Evolutionary conservation across 2,329 filamentous ascomycete species (phyloP), one percentile per base, ranked within the genome.

Genomic region (Sclerotinia trifoliorum): DNA sequence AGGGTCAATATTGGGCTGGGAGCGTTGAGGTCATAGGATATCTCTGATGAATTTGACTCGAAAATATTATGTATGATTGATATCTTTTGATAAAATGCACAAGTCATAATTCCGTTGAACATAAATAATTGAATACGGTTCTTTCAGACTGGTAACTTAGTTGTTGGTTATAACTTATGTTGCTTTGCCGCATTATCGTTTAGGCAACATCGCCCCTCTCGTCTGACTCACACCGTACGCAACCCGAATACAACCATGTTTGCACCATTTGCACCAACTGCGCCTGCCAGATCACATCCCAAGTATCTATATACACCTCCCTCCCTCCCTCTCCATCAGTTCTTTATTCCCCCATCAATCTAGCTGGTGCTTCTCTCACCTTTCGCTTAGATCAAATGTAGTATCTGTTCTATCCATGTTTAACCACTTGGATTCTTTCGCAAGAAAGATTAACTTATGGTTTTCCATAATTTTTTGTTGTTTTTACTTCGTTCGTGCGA

Each of bases 371-470:
- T 69, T 83, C 81, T 84, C 84, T 83, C 79, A 80, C 81, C 80
- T 80, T 81, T 81, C 80, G 79, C 79, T 79, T 78, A 75, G 77
- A 86, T 86, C 84, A 85, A 85, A 81, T 86, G 84, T 86, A 86
- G 85, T 87, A 87, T 86, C 84, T 86, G 84, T 88, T 88, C 86
- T 88, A 87, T 67, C 85, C 86, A 84, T 88, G 85, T 86, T 87
- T 87, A 86, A 87, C 86, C 83, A 83, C 84, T 87, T 84, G 85
- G 54, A 46, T 91, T 90, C 88, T 87, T 32, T 63, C 44, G 15
- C 2, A 21, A 13, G 29, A 39, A 39, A 56, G 54, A 21, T 17
- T 10, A 35, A 8, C 6, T 24, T 60, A 17, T n/a, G 21, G 26
- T 35, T 44, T 55, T 24, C 7, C 44, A 5, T 15, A 29, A 49